A percentile compares a stretch with the other conserved stretches of the same genome.
Conservation (phyloP, 2,329 filamentous ascomycete genomes). For the Clathrospora elynae region DNA sequence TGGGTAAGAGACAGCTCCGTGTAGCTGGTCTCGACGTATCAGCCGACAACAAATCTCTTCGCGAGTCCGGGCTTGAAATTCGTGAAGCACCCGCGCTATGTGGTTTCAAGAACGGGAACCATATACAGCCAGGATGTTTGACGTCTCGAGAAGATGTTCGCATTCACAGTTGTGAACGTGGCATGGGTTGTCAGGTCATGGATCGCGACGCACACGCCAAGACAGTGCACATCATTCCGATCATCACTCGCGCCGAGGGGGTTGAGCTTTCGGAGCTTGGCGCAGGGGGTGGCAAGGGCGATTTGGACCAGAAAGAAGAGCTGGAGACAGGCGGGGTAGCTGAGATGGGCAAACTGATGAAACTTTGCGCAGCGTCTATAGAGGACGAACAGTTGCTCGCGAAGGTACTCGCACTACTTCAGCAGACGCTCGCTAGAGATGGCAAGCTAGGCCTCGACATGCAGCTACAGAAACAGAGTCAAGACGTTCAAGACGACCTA, state of each 20-base stretch:
- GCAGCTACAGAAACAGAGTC: constrained; percentile 33
- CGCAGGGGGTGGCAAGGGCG: constrained; percentile 77
- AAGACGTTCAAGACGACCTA: constrained; percentile 32
- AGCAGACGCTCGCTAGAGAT: constrained; percentile 23
- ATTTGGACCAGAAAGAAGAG: constrained; percentile 71
- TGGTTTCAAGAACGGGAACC: constrained; percentile 78
- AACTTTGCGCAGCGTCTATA: constrained; percentile 54
- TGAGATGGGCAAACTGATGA: constrained; percentile 59
- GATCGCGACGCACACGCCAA: constrained; percentile 52
- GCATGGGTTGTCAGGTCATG: constrained; percentile 63
- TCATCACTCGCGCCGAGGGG: constrained; percentile 70
- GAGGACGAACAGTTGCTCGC: constrained; percentile 41
- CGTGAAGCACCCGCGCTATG: constrained; percentile 69
- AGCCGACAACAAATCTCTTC: constrained; percentile 28
- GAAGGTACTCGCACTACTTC: constrained; percentile 46
- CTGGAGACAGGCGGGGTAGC: constrained; percentile 61
- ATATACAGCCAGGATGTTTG: constrained; percentile 70
- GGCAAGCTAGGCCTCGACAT: constrained; percentile 33
- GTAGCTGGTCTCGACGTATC: constrained; percentile 48
- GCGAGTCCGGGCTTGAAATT: constrained; percentile 48
- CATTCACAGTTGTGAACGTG: constrained; percentile 86
- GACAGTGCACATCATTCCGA: constrained; percentile 77
- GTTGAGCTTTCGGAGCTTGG: constrained; percentile 73
- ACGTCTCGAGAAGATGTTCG: constrained; percentile 66
- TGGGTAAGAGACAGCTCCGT: constrained; percentile 27